Evolutionary conservation across 2,329 filamentous ascomycete genomes (phyloP).

Genomic region (Verticillium zaregamsianum): DNA sequence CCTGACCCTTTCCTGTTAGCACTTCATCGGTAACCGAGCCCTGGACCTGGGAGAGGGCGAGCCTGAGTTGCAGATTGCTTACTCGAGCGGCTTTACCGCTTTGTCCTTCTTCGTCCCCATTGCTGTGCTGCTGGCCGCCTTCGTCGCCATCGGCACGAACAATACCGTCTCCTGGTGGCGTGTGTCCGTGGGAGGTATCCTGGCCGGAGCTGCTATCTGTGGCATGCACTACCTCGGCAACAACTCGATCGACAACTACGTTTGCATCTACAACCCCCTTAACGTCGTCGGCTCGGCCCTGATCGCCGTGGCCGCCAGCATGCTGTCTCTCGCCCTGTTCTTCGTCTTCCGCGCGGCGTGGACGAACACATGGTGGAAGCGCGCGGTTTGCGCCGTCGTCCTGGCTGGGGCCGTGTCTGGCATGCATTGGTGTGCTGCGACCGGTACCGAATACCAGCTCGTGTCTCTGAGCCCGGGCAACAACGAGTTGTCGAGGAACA

Average conservation of each 20-base stretch:
- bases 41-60: slow-evolving; percentile 65
- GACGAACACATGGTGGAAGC: slow-evolving; percentile 76
- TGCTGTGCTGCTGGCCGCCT: slow-evolving; percentile 67
- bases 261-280: slow-evolving; percentile 52
- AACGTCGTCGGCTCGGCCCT: slow-evolving; percentile 65
- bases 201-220: slow-evolving; percentile 72
- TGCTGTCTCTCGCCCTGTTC: slow-evolving; percentile 67
- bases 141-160: slow-evolving; percentile 62
- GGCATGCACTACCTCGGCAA: slow-evolving; percentile 91
- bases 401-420: slow-evolving; percentile 73
- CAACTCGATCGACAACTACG: slow-evolving; percentile 74
- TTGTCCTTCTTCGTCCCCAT: slow-evolving; percentile 80
- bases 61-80: slow-evolving; percentile 64
- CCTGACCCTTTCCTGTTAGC: slow-evolving; percentile 41
- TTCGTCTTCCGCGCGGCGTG: slow-evolving; percentile 73
- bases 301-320: slow-evolving; percentile 70
- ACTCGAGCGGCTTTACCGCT: slow-evolving; percentile 67
- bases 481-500: slow-evolving; percentile 50
- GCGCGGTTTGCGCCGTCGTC: slow-evolving; percentile 60
- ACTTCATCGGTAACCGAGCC: slow-evolving; percentile 79
- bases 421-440: slow-evolving; percentile 82
- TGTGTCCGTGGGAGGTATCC: slow-evolving; percentile 57
- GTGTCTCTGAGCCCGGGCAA: slow-evolving; percentile 35
- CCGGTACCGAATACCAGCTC: slow-evolving; percentile 65
- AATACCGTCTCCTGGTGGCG: slow-evolving; percentile 54